These are phyloP conservation scores for Lentinula boryana DNA, from an alignment of 768 basidiomycete species.

Conservation along the genomic window DNA sequence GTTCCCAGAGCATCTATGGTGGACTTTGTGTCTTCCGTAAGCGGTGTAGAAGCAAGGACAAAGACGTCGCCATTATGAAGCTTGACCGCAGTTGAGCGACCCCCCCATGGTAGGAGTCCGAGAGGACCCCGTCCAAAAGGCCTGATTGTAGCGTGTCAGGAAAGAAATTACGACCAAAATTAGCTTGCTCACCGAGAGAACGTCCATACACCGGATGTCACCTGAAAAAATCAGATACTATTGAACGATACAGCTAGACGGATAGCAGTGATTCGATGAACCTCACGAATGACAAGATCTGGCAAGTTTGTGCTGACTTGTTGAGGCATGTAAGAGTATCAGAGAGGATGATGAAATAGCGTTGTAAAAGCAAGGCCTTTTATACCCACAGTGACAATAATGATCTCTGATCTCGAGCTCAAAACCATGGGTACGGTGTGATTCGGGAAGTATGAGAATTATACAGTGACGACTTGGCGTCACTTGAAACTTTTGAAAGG, in stretches of 20 bases:
- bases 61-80: slow-evolving; percentile 67
- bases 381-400: neutral
- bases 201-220: slow-evolving; percentile 51
- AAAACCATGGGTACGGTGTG: neutral
- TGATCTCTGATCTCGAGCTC: neutral
- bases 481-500: no score
- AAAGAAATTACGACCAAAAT: neutral
- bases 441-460: neutral
- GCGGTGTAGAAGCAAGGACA: slow-evolving; percentile 76
- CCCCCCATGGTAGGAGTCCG: slow-evolving; percentile 69
- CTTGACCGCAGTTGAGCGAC: slow-evolving; percentile 76
- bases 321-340: neutral
- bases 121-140: slow-evolving; percentile 53
- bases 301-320: slow-evolving; percentile 1
- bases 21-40: slow-evolving; percentile 57
- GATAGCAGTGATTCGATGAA: slow-evolving; percentile 10
- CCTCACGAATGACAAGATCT: slow-evolving; percentile 40
- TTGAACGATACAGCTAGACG: neutral
- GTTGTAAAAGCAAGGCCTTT: neutral
- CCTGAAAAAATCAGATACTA: slow-evolving; percentile 22
- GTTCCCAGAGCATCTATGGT: slow-evolving; percentile 60
- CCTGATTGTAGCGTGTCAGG: slow-evolving; percentile 23
- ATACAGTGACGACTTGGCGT: no score
- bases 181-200: slow-evolving; percentile 49
- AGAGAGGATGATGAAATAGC: neutral